phyloP scores from a whole-genome alignment of 2,329 filamentous ascomycete species.

The Lasiodiplodia sp. region DNA sequence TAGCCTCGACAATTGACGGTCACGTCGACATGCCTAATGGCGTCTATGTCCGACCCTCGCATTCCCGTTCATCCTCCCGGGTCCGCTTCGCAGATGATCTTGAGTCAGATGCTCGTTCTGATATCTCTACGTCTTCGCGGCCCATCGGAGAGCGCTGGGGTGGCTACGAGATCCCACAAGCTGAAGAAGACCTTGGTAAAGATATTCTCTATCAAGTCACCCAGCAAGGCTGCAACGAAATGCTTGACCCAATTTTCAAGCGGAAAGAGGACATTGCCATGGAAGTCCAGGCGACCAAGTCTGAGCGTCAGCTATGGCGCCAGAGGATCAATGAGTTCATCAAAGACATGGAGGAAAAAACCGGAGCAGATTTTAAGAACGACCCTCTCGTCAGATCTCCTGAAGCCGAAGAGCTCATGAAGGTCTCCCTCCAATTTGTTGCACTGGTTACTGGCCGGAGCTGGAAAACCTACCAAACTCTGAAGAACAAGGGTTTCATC shows the following conservation, averaged over 20 bases:
- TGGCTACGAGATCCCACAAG: constrained; percentile 78
- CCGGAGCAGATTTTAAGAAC: constrained; percentile 36
- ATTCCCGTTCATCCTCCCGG: constrained; percentile 78
- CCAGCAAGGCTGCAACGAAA: constrained; percentile 91
- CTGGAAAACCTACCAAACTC: constrained; percentile 18
- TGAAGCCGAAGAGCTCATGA: constrained; percentile 24
- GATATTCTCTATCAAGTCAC: constrained; percentile 92
- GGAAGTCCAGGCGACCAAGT: constrained; percentile 59
- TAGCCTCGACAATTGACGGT: background rate
- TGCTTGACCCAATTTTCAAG: constrained; percentile 87
- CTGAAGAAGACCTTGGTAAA: constrained; percentile 82
- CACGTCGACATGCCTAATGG: constrained; percentile 54
- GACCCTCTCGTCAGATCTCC: constrained; percentile 19
- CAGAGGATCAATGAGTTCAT: constrained; percentile 19
- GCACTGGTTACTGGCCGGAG: constrained; percentile 24
- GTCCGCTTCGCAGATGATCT: constrained; percentile 77
- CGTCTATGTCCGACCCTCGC: constrained; percentile 1
- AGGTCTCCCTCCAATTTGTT: constrained; percentile 27
- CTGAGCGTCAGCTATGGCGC: constrained; percentile 38
- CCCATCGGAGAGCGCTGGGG: constrained; percentile 74
- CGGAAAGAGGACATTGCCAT: constrained; percentile 79
- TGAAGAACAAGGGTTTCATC: constrained; percentile 6
- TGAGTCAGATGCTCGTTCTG: constrained; percentile 74
- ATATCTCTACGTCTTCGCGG: constrained; percentile 74
- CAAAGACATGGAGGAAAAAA: constrained; percentile 31